Conservation (phyloP, 1,284 basidiomycete genomes). For the Sporisorium exsertum region DNA sequence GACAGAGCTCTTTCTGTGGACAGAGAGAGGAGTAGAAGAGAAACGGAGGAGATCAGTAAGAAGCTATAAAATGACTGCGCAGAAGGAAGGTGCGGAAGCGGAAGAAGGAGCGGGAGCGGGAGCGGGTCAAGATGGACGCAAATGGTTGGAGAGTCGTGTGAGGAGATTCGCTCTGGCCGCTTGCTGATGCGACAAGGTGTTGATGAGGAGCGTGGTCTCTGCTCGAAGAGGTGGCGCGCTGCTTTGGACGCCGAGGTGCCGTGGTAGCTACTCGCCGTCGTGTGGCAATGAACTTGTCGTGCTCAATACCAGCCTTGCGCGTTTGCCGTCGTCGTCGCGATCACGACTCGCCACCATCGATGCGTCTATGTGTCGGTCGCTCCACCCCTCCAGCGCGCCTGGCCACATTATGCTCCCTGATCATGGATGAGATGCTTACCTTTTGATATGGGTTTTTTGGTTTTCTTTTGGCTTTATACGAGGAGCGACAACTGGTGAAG, state of each 20-base stretch:
- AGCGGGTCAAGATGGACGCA: constrained; percentile 1
- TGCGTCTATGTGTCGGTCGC: background rate
- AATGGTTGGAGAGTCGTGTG: background rate
- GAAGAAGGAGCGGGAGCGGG: background rate
- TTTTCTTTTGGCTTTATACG: constrained; percentile 41
- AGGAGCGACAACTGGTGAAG: constrained; percentile 28
- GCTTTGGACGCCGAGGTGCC: background rate
- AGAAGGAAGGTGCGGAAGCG: background rate
- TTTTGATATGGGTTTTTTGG: constrained; percentile 44
- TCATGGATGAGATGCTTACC: constrained; percentile 15
- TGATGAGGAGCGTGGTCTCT: background rate
- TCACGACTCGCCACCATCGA: background rate
- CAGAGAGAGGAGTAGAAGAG: background rate
- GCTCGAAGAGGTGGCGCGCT: background rate
- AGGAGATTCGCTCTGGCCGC: background rate
- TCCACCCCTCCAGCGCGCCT: background rate
- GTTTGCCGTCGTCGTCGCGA: constrained; percentile 4
- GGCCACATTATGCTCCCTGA: background rate
- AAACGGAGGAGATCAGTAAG: constrained; percentile 13
- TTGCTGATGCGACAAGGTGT: background rate
- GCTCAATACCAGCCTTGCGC: background rate
- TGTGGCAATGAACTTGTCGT: background rate
- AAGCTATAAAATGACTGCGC: background rate
- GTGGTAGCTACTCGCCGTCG: background rate
- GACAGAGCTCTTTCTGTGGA: constrained; percentile 30